phyloP scores from a whole-genome alignment of 2,329 filamentous ascomycete species.

The Colletotrichum sp. region DNA sequence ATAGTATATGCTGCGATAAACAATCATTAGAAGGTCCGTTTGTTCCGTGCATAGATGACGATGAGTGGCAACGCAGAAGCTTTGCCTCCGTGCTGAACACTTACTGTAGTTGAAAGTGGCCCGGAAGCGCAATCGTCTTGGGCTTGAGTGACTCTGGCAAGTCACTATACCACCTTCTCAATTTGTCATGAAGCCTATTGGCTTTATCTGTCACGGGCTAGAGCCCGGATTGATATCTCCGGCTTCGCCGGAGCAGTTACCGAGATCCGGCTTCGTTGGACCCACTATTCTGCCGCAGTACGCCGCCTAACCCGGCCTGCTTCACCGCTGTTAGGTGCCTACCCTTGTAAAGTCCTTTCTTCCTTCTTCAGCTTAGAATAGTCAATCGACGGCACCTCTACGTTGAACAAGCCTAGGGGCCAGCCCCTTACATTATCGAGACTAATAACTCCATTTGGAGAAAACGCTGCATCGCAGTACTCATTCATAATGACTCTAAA shows the following conservation, averaged over 20 bases:
- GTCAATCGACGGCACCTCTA: no score
- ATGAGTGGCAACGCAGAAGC: background rate
- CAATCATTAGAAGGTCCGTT: background rate
- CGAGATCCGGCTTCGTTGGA: no score
- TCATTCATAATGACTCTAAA: constrained; percentile 34
- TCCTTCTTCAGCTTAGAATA: no score
- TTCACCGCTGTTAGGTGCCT: no score
- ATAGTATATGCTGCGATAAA: constrained; percentile 22
- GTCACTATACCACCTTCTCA: constrained; percentile 30
- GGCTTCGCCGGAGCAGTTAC: no score
- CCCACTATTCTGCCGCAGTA: no score
- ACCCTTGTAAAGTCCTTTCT: no score
- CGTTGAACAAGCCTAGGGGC: no score
- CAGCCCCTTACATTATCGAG: no score
- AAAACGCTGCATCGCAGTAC: constrained; percentile 24
- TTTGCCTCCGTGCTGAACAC: background rate
- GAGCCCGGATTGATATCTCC: no score
- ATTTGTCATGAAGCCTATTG: constrained; percentile 19
- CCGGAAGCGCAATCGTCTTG: constrained; percentile 32
- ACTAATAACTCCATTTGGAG: constrained; percentile 4
- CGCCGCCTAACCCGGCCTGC: no score
- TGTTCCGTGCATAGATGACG: background rate
- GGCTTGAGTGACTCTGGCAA: constrained; percentile 30
- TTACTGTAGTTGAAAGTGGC: constrained; percentile 40
- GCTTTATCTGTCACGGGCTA: no score